Base-by-base conservation (phyloP, 1,284 basidiomycete species). In the Inonotus obliquus region DNA sequence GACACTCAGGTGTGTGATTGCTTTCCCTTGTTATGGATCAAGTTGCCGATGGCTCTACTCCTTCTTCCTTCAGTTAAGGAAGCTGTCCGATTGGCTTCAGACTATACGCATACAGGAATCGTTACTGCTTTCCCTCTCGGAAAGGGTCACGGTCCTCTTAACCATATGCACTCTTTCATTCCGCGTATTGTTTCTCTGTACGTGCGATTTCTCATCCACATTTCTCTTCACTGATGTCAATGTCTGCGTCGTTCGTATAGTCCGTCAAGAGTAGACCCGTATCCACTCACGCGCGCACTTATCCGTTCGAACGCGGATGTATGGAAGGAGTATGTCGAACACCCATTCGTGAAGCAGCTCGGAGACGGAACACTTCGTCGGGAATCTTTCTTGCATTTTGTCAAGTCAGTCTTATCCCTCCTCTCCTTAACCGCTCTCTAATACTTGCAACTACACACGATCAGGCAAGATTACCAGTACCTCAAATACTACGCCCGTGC, bases 261-360 rank as follows among this genome's bases (percentile, higher is more conserved):
- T 56, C 84, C 82, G 39, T 88, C 84, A 0, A 69, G 67, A 10
- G 73, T 71, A 19, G 83, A 87, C 67, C 90, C 85, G 4, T 87
- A 85, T 67, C 92, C 88, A 7, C 83, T 91, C 68, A 84, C 83
- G 2, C 78, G 79, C n/a, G 74, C 84, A 62, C 81, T 93, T 37
- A 92, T 92, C 66, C 76, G 80, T 56, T 78, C 78, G 21, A 83
- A 83, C 21, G 69, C 76, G 0, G 66, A 70, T 1, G 73, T 83
- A 2, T 95, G 92, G 92, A 86, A 85, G 65, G 76, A 78, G 53
- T 94, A 91, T 67, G 86, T 92, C 0, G 81, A 92, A 67, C 94
- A 96, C 67, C 84, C 89, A 0, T 97, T 96, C 67, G 91, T 95
- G 25, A 77, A 78, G 58, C 82, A 86, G 63, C 78, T 96, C 0